A percentile compares a stretch with the other conserved stretches of the same genome.
phyloP scores from a whole-genome alignment of 1,284 basidiomycete species.

The Sporisorium scitamineum region DNA sequence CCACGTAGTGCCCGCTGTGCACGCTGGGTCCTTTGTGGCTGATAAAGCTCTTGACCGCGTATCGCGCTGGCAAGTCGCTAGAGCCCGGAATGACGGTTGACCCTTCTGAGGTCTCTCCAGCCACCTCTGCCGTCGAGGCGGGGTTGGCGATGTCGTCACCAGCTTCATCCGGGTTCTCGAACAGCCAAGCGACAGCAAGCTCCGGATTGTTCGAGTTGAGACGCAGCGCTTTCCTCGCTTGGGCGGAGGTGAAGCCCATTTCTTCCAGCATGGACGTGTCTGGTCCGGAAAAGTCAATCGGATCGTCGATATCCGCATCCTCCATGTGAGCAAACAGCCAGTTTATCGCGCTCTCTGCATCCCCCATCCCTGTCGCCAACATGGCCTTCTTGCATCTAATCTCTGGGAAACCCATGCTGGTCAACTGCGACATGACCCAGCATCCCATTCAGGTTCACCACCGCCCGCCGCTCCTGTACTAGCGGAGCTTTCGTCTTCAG shows the following conservation, averaged over 20 bases:
- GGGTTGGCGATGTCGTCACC: constrained; percentile 74
- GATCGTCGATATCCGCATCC: constrained; percentile 88
- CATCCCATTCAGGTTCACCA: constrained; percentile 47
- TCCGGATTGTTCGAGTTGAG: constrained; percentile 85
- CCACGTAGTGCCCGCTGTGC: constrained; percentile 88
- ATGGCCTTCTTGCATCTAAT: constrained; percentile 74
- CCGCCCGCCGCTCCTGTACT: not conserved
- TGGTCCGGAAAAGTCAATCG: constrained; percentile 72
- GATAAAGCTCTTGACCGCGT: constrained; percentile 89
- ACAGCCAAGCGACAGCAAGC: constrained; percentile 95
- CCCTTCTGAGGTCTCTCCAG: constrained; percentile 6
- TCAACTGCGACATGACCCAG: constrained; percentile 61
- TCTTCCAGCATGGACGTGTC: constrained; percentile 77
- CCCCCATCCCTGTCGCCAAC: constrained; percentile 80
- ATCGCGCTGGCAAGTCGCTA: constrained; percentile 77
- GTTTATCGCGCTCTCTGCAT: constrained; percentile 87
- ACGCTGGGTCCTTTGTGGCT: constrained; percentile 88
- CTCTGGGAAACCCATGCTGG: constrained; percentile 65
- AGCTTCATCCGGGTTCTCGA: constrained; percentile 88
- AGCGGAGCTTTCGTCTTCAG: constrained; percentile 71
- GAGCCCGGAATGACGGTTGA: constrained; percentile 56
- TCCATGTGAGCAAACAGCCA: constrained; percentile 97
- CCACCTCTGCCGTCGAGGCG: not conserved
- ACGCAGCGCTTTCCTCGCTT: constrained; percentile 87
- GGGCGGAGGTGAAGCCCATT: constrained; percentile 90